Evolutionary conservation across 1,139 yeast species (phyloP), one percentile per base, ranked within the genome.

Genomic region (Groenewaldozyma auringiensis): DNA sequence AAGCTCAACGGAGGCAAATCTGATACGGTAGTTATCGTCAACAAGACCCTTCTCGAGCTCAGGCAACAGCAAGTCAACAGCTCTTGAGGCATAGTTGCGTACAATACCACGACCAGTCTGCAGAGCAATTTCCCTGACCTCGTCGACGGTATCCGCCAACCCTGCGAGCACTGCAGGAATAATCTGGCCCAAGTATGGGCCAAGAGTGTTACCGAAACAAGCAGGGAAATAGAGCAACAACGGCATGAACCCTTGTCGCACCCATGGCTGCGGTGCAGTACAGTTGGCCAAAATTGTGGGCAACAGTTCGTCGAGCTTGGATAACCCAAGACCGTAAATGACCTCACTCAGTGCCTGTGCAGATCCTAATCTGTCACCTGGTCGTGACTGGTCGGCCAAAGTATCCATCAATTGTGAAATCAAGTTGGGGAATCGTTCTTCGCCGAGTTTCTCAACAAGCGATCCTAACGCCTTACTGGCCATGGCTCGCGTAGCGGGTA

Each of bases 391-490:
- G 62, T 89, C 96, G 58, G 81, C 78, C 53, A 94, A 74, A 1
- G 94, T 83, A 45, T 71, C 78, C 51, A 92, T 64, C 51, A 94
- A 74, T 53, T 89, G 79, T 45, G 94, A 85, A 57, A 94, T 84
- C 64, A 94, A 79, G 44, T 79, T 84, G 37, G 98, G 97, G 87
- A 94, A 89, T 58, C 80, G 83, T 40, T 85, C 95, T 66, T 94
- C 99, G 49, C 99, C 99, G 40, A 94, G 72, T 64, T 89, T 92
- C 64, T 92, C 97, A 44, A 92, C 96, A 55, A 94, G 72, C 0
- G 96, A 88, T 54, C 99, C 99, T 48, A 94, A 72, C 0, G 98
- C 98, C 68, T 96, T 81, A 21, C 96, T 92, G 21, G 97, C 98
- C 32, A 96, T 94, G 1, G 97, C 94, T 64, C 98, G 79, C 0